phyloP scores from a whole-genome alignment of 2,329 filamentous ascomycete genomes.

The Epichloe elymi region DNA sequence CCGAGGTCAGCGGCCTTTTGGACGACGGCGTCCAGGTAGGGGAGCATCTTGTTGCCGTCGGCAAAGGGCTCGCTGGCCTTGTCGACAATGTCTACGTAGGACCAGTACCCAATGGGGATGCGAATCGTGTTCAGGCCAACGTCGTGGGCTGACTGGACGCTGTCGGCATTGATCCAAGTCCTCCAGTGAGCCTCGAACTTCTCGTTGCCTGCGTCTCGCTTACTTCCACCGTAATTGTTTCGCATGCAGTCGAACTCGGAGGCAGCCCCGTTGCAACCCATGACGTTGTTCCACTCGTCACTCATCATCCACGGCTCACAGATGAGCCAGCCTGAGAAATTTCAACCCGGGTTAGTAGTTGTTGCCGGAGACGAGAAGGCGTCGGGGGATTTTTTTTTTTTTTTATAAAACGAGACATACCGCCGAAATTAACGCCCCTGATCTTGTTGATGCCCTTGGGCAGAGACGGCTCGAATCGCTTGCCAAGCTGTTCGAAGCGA shows the following conservation, averaged over 20 bases:
- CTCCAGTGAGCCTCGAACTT: conserved; percentile 35
- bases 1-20: conserved; percentile 19
- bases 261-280: conserved; percentile 29
- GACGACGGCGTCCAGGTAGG: conserved; percentile 19
- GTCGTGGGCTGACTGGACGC: conserved; percentile 36
- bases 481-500: conserved; percentile 19
- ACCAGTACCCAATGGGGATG: conserved; percentile 42
- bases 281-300: conserved; percentile 27
- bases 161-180: conserved; percentile 10
- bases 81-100: conserved; percentile 34
- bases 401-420: conserved; percentile 9
- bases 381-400: too few species aligned
- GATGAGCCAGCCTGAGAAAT: conserved; percentile 20
- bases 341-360: neutral
- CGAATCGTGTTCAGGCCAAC: conserved; percentile 39
- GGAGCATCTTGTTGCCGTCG: conserved; percentile 14
- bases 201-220: conserved; percentile 27
- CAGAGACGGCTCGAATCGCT: conserved; percentile 17
- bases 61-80: conserved; percentile 34
- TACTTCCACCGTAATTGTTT: conserved; percentile 10
- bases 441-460: conserved; percentile 23
- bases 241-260: conserved; percentile 41
- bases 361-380: too few species aligned
- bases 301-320: conserved; percentile 38
- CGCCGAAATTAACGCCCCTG: conserved; percentile 40